Evolutionary conservation across 2,329 filamentous ascomycete genomes (phyloP).

Genomic region (Lachnellula cervina): DNA sequence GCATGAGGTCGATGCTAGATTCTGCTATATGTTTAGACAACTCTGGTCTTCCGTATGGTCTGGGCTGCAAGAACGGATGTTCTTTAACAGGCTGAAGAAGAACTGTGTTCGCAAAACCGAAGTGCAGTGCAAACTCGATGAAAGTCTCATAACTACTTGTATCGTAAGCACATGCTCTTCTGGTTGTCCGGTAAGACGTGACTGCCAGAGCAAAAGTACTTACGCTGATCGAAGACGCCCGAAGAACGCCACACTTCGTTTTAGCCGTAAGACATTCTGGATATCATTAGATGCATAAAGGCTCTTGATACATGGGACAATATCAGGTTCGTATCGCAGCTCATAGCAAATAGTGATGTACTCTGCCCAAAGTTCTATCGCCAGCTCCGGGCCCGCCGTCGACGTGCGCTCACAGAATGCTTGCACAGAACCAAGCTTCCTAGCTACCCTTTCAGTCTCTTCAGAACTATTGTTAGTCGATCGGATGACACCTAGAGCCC

Average conservation of each 20-base stretch:
- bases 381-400: background rate
- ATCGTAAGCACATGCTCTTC: background rate
- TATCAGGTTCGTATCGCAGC: constrained; percentile 1
- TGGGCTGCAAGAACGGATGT: background rate
- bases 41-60: background rate
- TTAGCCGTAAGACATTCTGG: background rate
- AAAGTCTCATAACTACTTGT: constrained; percentile 2
- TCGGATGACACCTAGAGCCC: background rate
- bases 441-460: background rate
- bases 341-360: constrained; percentile 5
- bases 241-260: background rate
- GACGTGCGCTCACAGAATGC: background rate
- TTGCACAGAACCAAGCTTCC: background rate
- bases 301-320: background rate
- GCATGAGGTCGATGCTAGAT: constrained; percentile 1
- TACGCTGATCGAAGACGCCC: constrained; percentile 6
- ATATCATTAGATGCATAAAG: background rate
- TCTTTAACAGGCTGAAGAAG: background rate
- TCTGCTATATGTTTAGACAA: background rate
- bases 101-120: background rate
- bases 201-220: background rate
- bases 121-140: constrained; percentile 6
- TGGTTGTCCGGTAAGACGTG: background rate
- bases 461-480: background rate
- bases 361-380: background rate